A percentile compares a stretch with the other conserved stretches of the same genome.
Conservation (phyloP, 1,139 yeast species). For the Nadsonia commutata region DNA sequence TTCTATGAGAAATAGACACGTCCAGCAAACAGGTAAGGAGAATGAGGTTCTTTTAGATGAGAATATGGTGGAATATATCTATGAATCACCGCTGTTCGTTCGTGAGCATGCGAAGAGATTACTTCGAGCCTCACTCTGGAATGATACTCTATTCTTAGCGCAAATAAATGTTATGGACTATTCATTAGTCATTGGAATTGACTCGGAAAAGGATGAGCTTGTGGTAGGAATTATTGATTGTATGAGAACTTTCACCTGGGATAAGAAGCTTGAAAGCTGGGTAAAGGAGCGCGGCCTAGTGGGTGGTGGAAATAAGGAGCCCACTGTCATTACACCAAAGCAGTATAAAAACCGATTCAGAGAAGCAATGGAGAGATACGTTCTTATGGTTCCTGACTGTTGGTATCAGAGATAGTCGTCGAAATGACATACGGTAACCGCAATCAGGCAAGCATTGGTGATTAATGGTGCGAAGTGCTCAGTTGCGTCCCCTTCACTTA, state of each 20-base stretch:
- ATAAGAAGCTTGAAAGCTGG: constrained; percentile 95
- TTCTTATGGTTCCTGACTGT: constrained; percentile 78
- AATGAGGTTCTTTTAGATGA: constrained; percentile 92
- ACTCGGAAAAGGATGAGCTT: constrained; percentile 48
- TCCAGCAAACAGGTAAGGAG: constrained; percentile 87
- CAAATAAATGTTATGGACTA: constrained; percentile 99
- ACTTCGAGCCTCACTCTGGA: constrained; percentile 78
- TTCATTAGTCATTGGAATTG: constrained; percentile 85
- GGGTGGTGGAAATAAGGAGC: constrained; percentile 77
- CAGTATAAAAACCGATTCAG: constrained; percentile 88
- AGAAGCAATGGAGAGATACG: constrained; percentile 95
- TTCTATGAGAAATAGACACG: constrained; percentile 94
- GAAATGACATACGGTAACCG: no score
- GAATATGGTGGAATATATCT: constrained; percentile 95
- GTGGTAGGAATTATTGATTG: constrained; percentile 95
- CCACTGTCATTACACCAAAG: constrained; percentile 92
- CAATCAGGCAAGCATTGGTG: no score
- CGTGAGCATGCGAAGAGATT: constrained; percentile 82
- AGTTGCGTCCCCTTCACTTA: no score
- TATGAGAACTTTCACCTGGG: constrained; percentile 96
- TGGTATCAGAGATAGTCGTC: neutral
- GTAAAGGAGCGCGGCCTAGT: constrained; percentile 89
- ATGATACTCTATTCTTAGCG: constrained; percentile 84
- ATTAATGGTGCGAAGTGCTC: no score
- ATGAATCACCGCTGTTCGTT: constrained; percentile 90